These are phyloP conservation scores for Salinomyces thailandicus DNA, from an alignment of 2,329 filamentous ascomycete genomes.

Conservation along the genomic window DNA sequence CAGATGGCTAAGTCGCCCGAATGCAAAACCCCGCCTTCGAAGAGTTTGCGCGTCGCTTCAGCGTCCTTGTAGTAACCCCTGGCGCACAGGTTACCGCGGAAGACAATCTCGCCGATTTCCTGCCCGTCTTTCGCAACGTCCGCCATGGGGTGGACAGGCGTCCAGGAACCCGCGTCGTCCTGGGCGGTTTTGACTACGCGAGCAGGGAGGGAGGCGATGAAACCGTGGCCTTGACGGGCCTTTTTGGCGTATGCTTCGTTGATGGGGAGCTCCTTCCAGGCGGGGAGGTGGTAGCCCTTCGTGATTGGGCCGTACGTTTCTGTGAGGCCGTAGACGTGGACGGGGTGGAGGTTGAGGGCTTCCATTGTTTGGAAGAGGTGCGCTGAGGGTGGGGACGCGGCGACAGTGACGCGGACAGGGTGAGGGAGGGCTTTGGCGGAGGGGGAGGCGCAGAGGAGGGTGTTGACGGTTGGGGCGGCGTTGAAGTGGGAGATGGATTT, in stretches of 20 bases:
- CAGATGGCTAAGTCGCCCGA: slow-evolving; percentile 88
- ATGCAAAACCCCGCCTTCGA: slow-evolving; percentile 75
- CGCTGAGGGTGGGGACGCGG: slow-evolving; percentile 78
- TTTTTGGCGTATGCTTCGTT: slow-evolving; percentile 79
- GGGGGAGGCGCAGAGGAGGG: slow-evolving; percentile 69
- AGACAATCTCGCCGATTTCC: slow-evolving; percentile 77
- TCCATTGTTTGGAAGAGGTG: slow-evolving; percentile 93
- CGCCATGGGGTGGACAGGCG: slow-evolving; percentile 40
- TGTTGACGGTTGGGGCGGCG: slow-evolving; percentile 93
- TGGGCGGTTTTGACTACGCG: slow-evolving; percentile 74
- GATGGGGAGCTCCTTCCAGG: slow-evolving; percentile 64
- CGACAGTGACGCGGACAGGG: slow-evolving; percentile 78
- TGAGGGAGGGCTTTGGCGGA: slow-evolving; percentile 61
- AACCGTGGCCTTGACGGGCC: slow-evolving; percentile 90
- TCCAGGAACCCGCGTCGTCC: slow-evolving; percentile 30
- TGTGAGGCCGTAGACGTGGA: slow-evolving; percentile 82
- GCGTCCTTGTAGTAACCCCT: slow-evolving; percentile 87
- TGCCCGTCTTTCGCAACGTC: slow-evolving; percentile 60
- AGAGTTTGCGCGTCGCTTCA: slow-evolving; percentile 76
- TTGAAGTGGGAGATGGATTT: slow-evolving; percentile 91
- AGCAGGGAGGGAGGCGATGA: slow-evolving; percentile 68
- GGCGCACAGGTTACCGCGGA: slow-evolving; percentile 81
- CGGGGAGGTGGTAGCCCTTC: slow-evolving; percentile 78
- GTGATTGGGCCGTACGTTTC: slow-evolving; percentile 95
- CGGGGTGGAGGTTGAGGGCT: slow-evolving; percentile 70